These are phyloP conservation scores for Trametes elegans DNA, from an alignment of 768 basidiomycete genomes.

Conservation along the genomic window DNA sequence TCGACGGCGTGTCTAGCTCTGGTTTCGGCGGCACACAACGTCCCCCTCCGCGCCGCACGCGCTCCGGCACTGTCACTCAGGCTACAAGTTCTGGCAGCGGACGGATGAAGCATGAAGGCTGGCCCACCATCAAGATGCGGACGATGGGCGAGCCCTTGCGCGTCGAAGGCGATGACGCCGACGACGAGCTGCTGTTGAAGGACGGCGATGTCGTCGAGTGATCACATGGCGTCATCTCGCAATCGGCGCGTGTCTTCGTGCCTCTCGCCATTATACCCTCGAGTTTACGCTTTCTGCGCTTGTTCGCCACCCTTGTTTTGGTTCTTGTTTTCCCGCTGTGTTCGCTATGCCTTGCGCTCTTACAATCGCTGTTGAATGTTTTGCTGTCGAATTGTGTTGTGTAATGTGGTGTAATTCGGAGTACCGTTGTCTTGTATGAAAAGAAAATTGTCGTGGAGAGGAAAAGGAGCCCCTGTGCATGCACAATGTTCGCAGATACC, in stretches of 20 bases:
- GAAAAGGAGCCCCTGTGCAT: too few relatives aligned
- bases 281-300: neutral
- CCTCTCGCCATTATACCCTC: too few relatives aligned
- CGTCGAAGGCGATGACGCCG: constrained; percentile 21
- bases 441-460: too few relatives aligned
- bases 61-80: constrained; percentile 46
- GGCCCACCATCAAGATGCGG: constrained; percentile 26
- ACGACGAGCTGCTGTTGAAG: constrained; percentile 28
- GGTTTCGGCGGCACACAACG: neutral
- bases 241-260: too few relatives aligned
- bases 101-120: constrained; percentile 15
- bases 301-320: neutral
- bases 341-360: neutral
- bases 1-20: neutral
- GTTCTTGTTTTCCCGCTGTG: neutral
- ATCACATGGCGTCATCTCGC: too few relatives aligned
- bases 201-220: constrained; percentile 12
- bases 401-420: neutral
- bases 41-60: constrained; percentile 37
- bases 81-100: constrained; percentile 13
- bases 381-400: neutral
- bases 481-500: too few relatives aligned
- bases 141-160: constrained; percentile 25
- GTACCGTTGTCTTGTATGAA: too few relatives aligned
- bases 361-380: neutral